Evolutionary conservation across 257 asterid species (phyloP).

Genomic region (Ilex asprella): DNA sequence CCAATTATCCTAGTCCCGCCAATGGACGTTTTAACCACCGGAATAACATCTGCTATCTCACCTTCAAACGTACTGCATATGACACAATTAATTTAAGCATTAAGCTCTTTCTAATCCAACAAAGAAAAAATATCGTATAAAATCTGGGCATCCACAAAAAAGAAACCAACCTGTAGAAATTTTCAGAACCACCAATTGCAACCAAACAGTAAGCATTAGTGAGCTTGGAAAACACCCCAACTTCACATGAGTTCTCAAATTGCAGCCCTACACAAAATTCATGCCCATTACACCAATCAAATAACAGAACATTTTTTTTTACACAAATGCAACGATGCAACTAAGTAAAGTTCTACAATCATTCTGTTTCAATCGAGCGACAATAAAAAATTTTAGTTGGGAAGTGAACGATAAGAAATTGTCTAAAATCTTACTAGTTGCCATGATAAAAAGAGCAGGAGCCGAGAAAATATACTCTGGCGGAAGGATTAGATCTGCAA

Average conservation of each 20-base stretch:
- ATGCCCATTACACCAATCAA: neutral
- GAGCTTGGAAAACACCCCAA: conserved; percentile 91
- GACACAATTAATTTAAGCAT: neutral
- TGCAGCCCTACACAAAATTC: conserved; percentile 52
- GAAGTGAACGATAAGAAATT: too few relatives aligned
- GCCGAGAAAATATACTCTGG: too few relatives aligned
- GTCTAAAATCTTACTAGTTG: conserved; percentile 19
- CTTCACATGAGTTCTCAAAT: conserved; percentile 79
- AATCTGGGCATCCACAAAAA: neutral
- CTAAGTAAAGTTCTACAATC: too few relatives aligned
- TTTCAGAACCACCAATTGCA: conserved; percentile 93
- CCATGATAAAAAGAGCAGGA: conserved; percentile 10
- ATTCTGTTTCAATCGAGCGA: too few relatives aligned
- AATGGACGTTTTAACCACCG: conserved; percentile 82
- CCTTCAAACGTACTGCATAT: conserved; percentile 66
- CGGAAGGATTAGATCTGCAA: too few relatives aligned
- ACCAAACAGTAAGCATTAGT: conserved; percentile 96
- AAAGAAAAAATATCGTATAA: too few relatives aligned
- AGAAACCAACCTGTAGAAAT: conserved; percentile 62
- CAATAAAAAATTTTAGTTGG: too few relatives aligned
- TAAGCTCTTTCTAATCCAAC: neutral
- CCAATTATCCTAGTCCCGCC: conserved; percentile 90
- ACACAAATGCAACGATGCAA: neutral
- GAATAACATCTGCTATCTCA: conserved; percentile 71
- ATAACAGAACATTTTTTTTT: neutral